Evolutionary conservation across 208 protist genomes (phyloP), one percentile per base, ranked within the genome.

Genomic region (Wallacemonas sp.): DNA sequence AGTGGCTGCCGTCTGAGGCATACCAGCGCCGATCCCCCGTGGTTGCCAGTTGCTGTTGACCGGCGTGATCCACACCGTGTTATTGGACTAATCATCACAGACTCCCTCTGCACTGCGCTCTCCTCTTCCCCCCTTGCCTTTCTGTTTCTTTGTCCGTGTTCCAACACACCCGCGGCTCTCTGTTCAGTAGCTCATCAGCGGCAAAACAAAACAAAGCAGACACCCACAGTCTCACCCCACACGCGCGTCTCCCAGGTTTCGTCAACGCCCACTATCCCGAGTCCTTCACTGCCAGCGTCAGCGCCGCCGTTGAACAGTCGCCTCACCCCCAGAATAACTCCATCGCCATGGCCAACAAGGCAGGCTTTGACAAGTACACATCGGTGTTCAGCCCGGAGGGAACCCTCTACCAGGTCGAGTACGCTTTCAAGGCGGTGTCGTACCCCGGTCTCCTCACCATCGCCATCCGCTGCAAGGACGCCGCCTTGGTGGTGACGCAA

Each of bases 351-450:
- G 91, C 90, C 75, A 89, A 72, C 71, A 85, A 88, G 39, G 74
- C 79, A 13, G 87, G 97, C 41, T 99, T 99, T 73, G 98, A 99
- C 84, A 91, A 98, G 72, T 98, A 97, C 74, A 99, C 99, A 61
- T 99, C 98, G 15, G 96, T 99, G 48, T 99, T 99, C 71, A 99
- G 97, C 57, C 98, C 98, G 15, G 96, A 99, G 67, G 98, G 98
- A 22, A 91, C 95, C 21, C 85, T 99, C 4, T 99, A 99, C 78
- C 98, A 99, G 88, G 98, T 99, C 21, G 97, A 99, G 75, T 99
- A 99, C 82, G 97, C 98, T 22, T 98, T 99, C 83, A 99, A 99
- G 78, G 98, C 98, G 6, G 96, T 99, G 26, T 98, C 97, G 36
- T 92, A 97, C 58, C 86, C 85, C 12, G 97, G 94, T n/a, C 65